These are phyloP conservation scores for Orbilia brochopaga DNA, from an alignment of 2,329 filamentous ascomycete species.

Conservation along the genomic window DNA sequence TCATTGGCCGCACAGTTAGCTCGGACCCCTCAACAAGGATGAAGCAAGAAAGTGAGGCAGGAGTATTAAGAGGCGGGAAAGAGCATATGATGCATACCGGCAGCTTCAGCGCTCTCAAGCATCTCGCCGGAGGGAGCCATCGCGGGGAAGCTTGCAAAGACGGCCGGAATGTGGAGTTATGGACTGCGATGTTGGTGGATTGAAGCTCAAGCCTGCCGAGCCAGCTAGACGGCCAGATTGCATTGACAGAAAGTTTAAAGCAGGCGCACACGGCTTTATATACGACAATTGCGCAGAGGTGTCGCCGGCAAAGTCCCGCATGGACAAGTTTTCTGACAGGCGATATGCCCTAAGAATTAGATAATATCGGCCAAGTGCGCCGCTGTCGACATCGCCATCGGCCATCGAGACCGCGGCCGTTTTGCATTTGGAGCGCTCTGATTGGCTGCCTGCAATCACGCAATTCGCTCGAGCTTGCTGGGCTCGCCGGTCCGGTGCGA, in stretches of 20 bases:
- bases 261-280: background rate
- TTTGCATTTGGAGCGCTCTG: background rate
- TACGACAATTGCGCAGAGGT: background rate
- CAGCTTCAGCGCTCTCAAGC: slow-evolving; percentile 61
- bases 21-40: slow-evolving; percentile 21
- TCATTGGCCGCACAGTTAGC: slow-evolving; percentile 24
- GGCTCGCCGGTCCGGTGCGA: background rate
- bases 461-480: background rate
- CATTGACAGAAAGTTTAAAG: background rate
- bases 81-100: slow-evolving; percentile 58
- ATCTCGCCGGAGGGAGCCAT: slow-evolving; percentile 54
- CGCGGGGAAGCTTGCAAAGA: slow-evolving; percentile 22
- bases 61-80: slow-evolving; percentile 12
- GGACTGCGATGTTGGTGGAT: background rate
- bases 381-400: background rate
- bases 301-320: background rate
- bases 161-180: slow-evolving; percentile 12
- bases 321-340: background rate
- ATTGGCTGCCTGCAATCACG: slow-evolving; percentile 4
- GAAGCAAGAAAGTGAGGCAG: slow-evolving; percentile 20
- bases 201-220: no score
- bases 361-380: background rate
- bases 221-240: no score
- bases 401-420: no score
- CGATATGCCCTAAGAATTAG: slow-evolving; percentile 1